Evolutionary conservation across 352 stramenopile species (phyloP), one percentile per base, ranked within the genome.

Genomic region (Phytophthora uliginosa): DNA sequence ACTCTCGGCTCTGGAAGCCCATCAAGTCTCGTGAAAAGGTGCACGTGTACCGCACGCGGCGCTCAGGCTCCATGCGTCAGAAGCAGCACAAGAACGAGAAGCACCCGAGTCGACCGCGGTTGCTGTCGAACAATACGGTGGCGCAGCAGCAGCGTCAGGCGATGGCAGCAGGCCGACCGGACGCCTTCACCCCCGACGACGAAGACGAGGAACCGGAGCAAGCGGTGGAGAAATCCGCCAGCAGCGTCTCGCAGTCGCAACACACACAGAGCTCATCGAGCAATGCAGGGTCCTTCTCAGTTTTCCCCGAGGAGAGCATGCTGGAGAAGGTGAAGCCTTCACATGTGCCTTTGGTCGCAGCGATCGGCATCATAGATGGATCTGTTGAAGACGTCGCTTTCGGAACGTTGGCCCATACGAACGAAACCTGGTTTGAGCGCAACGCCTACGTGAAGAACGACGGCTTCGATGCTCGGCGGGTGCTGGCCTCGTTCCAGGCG

Each of bases 11-110:
- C 24, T 93, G 85, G 85, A 90, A 89, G 58, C 79, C 82, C 28
- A 53, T 89, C 47, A 86, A 85, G 66, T 77, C 76, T 2, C 83
- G 82, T 55, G 85, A 93, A 73, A 81, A 86, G 50, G 71, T 93
- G 47, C 73, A 85, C 28, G 72, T 90, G 22, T 93, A 86, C 54
- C 81, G 83, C 42, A 84, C 85, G 20, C 85, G 84, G n/a, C 73
- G 76, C 3, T 64, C 79, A 18, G 68, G 62, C 36, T 69, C 61
- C 22, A 81, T 78, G 48, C 52, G 47, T 18, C 12, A 68, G 3
- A 63, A 15, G 13, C 36, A 82, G 36, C 9, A n/a, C 4, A 53
- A 55, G 31, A 78, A 72, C 54, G 77, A 79, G 20, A 71, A 78
- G 17, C 51, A 76, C 13, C 66, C 68, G 26, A 79, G 79, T 74